Percentiles rank a stretch among this genome's conserved stretches.
Conservation (phyloP, 495 filamentous ascomycete species). For the Venustampulla echinocandica region DNA sequence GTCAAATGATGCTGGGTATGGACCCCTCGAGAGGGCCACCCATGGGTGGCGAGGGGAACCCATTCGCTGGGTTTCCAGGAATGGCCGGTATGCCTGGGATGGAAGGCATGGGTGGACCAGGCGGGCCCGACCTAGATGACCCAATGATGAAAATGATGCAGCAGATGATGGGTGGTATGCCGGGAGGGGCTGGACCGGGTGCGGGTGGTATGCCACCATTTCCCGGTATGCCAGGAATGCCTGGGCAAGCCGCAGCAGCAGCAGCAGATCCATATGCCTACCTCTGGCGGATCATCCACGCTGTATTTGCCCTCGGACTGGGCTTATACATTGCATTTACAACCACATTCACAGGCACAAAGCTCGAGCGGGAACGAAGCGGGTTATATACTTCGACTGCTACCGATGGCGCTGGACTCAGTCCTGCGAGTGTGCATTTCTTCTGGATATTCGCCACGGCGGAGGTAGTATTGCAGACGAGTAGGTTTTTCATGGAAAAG, state of each 20-base stretch:
- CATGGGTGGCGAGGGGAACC: constrained; percentile 25
- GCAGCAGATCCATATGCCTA: constrained; percentile 31
- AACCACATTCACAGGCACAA: constrained; percentile 55
- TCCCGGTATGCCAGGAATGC: constrained; percentile 19
- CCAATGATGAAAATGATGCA: constrained; percentile 53
- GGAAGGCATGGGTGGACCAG: constrained; percentile 15
- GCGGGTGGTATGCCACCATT: constrained; percentile 28
- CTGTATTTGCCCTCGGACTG: constrained; percentile 59
- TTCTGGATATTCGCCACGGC: constrained; percentile 79
- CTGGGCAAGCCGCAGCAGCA: constrained; percentile 20
- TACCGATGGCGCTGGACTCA: constrained; percentile 16
- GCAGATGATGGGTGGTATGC: constrained; percentile 45
- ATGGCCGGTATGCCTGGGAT: constrained; percentile 19
- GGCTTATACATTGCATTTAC: constrained; percentile 61
- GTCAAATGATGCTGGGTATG: constrained; percentile 39
- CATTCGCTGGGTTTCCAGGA: constrained; percentile 26
- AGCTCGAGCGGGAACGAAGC: constrained; percentile 31
- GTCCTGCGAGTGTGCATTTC: constrained; percentile 31
- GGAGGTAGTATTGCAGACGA: constrained; percentile 62
- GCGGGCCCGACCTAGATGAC: constrained; percentile 38
- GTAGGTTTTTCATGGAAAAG: constrained; percentile 56
- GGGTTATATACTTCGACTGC: constrained; percentile 16
- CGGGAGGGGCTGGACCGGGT: constrained; percentile 27
- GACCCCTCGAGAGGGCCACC: constrained; percentile 29
- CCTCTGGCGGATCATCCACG: constrained; percentile 71